These are phyloP conservation scores for Beauveria australis DNA, from an alignment of 2,329 filamentous ascomycete species.

Conservation along the genomic window DNA sequence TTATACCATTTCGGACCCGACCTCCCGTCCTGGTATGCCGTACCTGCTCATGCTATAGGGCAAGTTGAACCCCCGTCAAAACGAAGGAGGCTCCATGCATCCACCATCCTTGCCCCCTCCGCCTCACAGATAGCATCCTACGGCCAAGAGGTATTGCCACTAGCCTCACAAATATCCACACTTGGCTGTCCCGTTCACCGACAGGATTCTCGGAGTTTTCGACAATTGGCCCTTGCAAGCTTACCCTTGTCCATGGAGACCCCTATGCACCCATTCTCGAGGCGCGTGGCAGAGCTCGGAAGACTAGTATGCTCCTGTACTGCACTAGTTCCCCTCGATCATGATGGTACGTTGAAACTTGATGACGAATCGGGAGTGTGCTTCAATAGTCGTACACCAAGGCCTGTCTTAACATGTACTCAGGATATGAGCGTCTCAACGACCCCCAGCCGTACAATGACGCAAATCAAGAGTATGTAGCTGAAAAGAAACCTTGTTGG, in stretches of 20 bases:
- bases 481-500: slow-evolving; percentile 2
- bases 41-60: too few relatives aligned
- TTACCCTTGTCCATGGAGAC: background rate
- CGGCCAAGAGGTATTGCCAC: background rate
- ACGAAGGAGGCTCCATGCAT: background rate
- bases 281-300: background rate
- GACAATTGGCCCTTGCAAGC: background rate
- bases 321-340: background rate
- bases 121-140: background rate
- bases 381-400: background rate
- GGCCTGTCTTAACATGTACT: background rate
- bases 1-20: background rate
- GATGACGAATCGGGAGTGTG: background rate
- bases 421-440: slow-evolving; percentile 5
- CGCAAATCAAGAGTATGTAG: slow-evolving; percentile 4
- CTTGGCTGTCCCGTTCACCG: background rate
- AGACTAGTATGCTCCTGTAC: background rate
- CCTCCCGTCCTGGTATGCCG: background rate
- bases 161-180: background rate
- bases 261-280: background rate
- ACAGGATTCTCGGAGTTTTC: background rate
- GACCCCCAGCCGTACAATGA: background rate
- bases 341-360: background rate
- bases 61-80: background rate
- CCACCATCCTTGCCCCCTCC: background rate